Conservation (phyloP, 2,329 filamentous ascomycete genomes). For the Botrytis cinerea region DNA sequence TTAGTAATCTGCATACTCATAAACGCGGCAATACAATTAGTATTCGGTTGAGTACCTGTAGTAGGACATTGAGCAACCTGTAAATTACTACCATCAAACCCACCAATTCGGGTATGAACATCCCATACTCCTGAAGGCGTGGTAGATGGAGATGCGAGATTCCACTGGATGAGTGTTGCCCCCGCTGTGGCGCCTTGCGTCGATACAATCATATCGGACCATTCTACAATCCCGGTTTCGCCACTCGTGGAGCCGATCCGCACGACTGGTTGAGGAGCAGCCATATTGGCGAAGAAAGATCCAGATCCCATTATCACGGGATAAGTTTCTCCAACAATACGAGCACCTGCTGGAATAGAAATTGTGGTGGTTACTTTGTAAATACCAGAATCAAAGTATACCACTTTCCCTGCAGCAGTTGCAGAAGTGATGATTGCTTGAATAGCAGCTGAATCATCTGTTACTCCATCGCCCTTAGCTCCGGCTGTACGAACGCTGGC, state of each 20-base stretch:
- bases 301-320: slow-evolving; percentile 46
- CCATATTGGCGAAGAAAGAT: slow-evolving; percentile 47
- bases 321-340: slow-evolving; percentile 47
- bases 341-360: slow-evolving; percentile 47
- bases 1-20: slow-evolving; percentile 43
- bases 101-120: slow-evolving; percentile 44
- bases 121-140: slow-evolving; percentile 62
- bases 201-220: slow-evolving; percentile 60
- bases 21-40: slow-evolving; percentile 42
- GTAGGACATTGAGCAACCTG: slow-evolving; percentile 66
- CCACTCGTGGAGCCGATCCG: slow-evolving; percentile 56
- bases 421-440: slow-evolving; percentile 57
- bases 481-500: slow-evolving; percentile 48
- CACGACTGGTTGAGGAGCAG: slow-evolving; percentile 50
- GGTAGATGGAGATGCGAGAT: slow-evolving; percentile 51
- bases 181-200: slow-evolving; percentile 49
- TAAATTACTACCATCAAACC: slow-evolving; percentile 52
- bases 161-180: slow-evolving; percentile 66
- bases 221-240: slow-evolving; percentile 59
- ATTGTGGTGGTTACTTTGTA: slow-evolving; percentile 55
- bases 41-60: slow-evolving; percentile 44
- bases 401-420: slow-evolving; percentile 49
- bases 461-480: slow-evolving; percentile 54
- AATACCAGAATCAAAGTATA: slow-evolving; percentile 58
- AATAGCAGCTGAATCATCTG: slow-evolving; percentile 61